Conservation (phyloP, 345 rosid genomes). For the Eucalyptus microcorys region DNA sequence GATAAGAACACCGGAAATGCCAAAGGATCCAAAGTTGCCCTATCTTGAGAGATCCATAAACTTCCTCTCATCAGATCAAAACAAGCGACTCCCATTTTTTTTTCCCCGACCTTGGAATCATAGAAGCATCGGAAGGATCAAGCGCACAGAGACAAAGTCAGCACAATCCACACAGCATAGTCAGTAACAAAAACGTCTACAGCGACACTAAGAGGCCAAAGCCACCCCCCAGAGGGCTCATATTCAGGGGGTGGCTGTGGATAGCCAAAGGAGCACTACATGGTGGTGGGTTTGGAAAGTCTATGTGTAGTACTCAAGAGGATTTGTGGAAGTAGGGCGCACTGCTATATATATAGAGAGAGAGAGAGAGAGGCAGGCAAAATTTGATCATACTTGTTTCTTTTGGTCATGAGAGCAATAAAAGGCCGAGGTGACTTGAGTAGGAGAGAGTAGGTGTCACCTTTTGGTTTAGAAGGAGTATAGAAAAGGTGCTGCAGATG, state of each 20-base stretch:
- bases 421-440: slow-evolving; percentile 25
- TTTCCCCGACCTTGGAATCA: background rate
- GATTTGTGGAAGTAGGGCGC: background rate
- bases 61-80: background rate
- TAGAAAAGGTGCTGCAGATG: background rate
- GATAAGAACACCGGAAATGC: slow-evolving; percentile 16
- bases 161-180: background rate
- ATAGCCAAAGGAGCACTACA: background rate
- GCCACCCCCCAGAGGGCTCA: background rate
- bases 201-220: background rate
- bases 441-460: background rate
- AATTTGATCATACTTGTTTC: background rate
- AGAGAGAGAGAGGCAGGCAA: background rate
- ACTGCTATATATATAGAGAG: background rate
- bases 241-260: background rate
- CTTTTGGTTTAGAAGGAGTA: background rate
- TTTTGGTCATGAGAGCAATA: slow-evolving; percentile 10
- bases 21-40: slow-evolving; percentile 63
- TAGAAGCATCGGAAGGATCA: background rate
- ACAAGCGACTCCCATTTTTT: background rate
- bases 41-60: background rate
- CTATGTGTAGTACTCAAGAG: background rate
- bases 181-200: background rate
- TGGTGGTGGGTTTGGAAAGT: background rate
- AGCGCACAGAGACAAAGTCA: background rate